These are phyloP conservation scores for Ramaria sp. DNA, from an alignment of 768 basidiomycete genomes.

Conservation along the genomic window DNA sequence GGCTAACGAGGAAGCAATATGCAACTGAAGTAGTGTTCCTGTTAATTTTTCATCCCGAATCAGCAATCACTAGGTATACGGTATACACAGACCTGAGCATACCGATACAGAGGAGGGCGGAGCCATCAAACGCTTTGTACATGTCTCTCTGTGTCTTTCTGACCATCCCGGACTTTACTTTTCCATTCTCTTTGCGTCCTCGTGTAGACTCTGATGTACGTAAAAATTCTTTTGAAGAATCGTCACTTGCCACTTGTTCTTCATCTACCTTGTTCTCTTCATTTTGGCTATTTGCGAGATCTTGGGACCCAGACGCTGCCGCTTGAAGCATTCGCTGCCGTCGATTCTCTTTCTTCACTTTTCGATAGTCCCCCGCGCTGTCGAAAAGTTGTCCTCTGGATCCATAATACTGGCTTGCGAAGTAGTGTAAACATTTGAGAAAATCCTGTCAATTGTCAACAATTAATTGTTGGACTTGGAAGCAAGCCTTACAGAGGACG, in stretches of 20 bases:
- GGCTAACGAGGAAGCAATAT: slow-evolving; percentile 35
- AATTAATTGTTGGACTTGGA: slow-evolving; percentile 1
- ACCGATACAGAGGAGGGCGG: slow-evolving; percentile 66
- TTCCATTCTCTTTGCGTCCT: slow-evolving; percentile 2
- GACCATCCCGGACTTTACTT: slow-evolving; percentile 16
- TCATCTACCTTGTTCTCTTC: slow-evolving; percentile 12
- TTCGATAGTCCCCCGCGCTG: slow-evolving; percentile 34
- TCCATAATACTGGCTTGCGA: slow-evolving; percentile 45
- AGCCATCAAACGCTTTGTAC: slow-evolving; percentile 68
- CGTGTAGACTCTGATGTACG: slow-evolving; percentile 11
- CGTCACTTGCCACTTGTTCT: slow-evolving; percentile 13
- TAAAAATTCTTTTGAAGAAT: slow-evolving; percentile 10
- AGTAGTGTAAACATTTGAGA: slow-evolving; percentile 40
- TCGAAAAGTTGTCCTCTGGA: slow-evolving; percentile 51
- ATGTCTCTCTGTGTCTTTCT: slow-evolving; percentile 35
- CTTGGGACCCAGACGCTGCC: slow-evolving; percentile 12
- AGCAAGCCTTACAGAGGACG: slow-evolving; percentile 38
- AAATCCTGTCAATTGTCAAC: slow-evolving; percentile 34
- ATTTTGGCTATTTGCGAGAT: slow-evolving; percentile 12
- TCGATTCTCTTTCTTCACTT: slow-evolving; percentile 26
- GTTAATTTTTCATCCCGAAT: not conserved
- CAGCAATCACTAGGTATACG: not conserved
- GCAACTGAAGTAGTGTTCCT: slow-evolving; percentile 66
- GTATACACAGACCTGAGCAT: slow-evolving; percentile 13
- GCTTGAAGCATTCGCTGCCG: slow-evolving; percentile 3